phyloP scores from a whole-genome alignment of 306 rosid genomes.

The Hippophae rhamnoides region DNA sequence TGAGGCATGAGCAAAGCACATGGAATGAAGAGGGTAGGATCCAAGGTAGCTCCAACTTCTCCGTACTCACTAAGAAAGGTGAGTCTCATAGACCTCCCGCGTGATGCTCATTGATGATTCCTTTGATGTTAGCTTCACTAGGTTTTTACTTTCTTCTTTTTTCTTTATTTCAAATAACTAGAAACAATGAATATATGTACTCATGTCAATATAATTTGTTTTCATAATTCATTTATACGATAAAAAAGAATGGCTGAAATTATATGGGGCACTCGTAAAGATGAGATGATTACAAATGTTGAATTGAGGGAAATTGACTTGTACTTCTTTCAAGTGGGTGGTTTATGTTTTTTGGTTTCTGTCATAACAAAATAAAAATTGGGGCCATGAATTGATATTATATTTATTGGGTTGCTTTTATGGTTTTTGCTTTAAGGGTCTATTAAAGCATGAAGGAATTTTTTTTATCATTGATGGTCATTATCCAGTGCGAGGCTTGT shows the following conservation, averaged over 20 bases:
- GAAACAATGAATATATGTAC: too few relatives aligned
- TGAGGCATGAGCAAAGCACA: slow-evolving; percentile 90
- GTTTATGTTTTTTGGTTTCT: too few relatives aligned
- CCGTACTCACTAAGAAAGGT: slow-evolving; percentile 77
- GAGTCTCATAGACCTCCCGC: slow-evolving; percentile 77
- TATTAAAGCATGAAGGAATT: slow-evolving; percentile 81
- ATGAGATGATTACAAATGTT: too few relatives aligned
- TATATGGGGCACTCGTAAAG: too few relatives aligned
- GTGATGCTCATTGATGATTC: slow-evolving; percentile 67
- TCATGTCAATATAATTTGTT: too few relatives aligned
- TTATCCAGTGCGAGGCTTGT: slow-evolving; percentile 89
- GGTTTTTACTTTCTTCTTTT: slow-evolving; percentile 22
- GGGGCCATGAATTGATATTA: too few relatives aligned
- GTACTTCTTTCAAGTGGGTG: too few relatives aligned
- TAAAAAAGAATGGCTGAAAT: too few relatives aligned
- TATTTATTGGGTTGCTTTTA: background rate
- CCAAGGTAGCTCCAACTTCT: slow-evolving; percentile 88
- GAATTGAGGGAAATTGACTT: too few relatives aligned
- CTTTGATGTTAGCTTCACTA: slow-evolving; percentile 73
- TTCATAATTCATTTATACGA: too few relatives aligned
- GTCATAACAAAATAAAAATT: too few relatives aligned
- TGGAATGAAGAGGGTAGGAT: slow-evolving; percentile 95
- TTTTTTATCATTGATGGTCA: slow-evolving; percentile 78
- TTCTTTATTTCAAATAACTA: background rate
- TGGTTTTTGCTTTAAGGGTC: slow-evolving; percentile 49